A percentile compares a stretch with the other conserved stretches of the same genome.
Evolutionary conservation across 768 basidiomycete genomes (phyloP).

Genomic region (Strobilomyces confusus): DNA sequence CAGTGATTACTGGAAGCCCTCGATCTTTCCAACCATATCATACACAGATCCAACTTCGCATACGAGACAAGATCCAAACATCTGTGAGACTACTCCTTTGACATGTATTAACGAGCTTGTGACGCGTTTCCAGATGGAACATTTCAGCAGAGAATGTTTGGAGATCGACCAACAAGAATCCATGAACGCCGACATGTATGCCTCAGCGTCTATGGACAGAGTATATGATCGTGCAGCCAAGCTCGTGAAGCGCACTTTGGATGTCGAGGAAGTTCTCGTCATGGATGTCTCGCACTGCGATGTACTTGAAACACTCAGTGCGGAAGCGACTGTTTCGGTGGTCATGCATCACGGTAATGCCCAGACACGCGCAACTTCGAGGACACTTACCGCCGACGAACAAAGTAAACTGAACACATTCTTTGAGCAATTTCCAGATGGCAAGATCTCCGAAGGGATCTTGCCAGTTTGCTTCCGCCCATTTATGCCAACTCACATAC

Average conservation of each 20-base stretch:
- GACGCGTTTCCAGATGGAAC: conserved; percentile 67
- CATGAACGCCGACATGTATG: conserved; percentile 20
- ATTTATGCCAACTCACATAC: conserved; percentile 75
- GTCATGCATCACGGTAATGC: conserved; percentile 68
- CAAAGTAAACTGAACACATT: conserved; percentile 73
- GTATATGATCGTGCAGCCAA: conserved; percentile 90
- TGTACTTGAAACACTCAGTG: conserved; percentile 64
- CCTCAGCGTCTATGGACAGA: conserved; percentile 64
- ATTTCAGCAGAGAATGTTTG: conserved; percentile 91
- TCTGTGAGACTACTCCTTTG: conserved; percentile 49
- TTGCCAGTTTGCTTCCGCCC: conserved; percentile 79
- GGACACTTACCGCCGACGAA: conserved; percentile 63
- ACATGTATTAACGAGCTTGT: background rate
- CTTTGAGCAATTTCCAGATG: conserved; percentile 77
- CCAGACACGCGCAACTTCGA: conserved; percentile 46
- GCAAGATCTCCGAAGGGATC: conserved; percentile 82
- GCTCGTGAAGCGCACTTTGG: conserved; percentile 84
- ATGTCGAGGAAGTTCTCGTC: conserved; percentile 88
- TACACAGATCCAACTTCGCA: conserved; percentile 76
- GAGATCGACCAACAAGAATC: conserved; percentile 67
- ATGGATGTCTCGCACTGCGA: conserved; percentile 93
- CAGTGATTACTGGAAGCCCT: background rate
- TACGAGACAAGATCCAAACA: conserved; percentile 87
- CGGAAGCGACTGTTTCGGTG: conserved; percentile 62
- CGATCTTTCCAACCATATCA: background rate